Percentiles rank a stretch among this genome's conserved stretches.
Evolutionary conservation across 2,329 filamentous ascomycete genomes (phyloP).

Genomic region (Verticillium zaregamsianum): DNA sequence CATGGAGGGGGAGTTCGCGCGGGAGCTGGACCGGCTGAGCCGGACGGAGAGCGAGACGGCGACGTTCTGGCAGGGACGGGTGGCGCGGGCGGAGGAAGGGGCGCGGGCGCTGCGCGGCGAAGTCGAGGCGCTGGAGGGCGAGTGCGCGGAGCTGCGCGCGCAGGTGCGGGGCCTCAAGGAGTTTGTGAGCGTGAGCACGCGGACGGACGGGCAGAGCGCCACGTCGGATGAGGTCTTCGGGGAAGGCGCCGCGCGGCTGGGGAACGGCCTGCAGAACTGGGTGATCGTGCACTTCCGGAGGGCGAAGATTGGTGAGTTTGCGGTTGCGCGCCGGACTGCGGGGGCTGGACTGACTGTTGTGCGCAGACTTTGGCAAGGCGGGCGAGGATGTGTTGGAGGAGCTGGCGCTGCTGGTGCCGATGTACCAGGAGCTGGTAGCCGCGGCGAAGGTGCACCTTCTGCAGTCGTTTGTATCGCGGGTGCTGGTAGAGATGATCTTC

Average conservation of each 20-base stretch:
- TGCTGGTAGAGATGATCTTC: constrained; percentile 60
- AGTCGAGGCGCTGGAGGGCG: constrained; percentile 47
- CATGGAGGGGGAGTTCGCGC: constrained; percentile 50
- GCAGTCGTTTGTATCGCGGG: constrained; percentile 56
- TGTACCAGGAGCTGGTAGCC: constrained; percentile 50
- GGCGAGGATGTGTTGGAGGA: constrained; percentile 36
- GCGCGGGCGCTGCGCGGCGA: constrained; percentile 42
- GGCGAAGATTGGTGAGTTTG: constrained; percentile 48
- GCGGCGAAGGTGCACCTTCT: constrained; percentile 57
- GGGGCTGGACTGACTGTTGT: constrained; percentile 7
- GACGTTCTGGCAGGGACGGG: constrained; percentile 55
- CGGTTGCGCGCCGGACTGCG: no score
- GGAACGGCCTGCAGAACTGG: constrained; percentile 71
- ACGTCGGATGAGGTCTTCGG: constrained; percentile 63
- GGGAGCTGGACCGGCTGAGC: constrained; percentile 48
- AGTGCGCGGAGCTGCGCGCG: constrained; percentile 47
- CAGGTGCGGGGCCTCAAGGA: constrained; percentile 67
- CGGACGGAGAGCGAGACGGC: constrained; percentile 51
- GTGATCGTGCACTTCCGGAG: constrained; percentile 65
- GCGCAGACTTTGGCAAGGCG: constrained; percentile 38
- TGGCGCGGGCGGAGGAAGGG: constrained; percentile 48
- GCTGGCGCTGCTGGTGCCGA: constrained; percentile 47
- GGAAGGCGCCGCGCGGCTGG: constrained; percentile 56
- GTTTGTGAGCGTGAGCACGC: constrained; percentile 64
- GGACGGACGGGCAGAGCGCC: constrained; percentile 55